A percentile compares a stretch with the other conserved stretches of the same genome.
Conservation (phyloP, 1,284 basidiomycete genomes). For the Papiliotrema laurentii region DNA sequence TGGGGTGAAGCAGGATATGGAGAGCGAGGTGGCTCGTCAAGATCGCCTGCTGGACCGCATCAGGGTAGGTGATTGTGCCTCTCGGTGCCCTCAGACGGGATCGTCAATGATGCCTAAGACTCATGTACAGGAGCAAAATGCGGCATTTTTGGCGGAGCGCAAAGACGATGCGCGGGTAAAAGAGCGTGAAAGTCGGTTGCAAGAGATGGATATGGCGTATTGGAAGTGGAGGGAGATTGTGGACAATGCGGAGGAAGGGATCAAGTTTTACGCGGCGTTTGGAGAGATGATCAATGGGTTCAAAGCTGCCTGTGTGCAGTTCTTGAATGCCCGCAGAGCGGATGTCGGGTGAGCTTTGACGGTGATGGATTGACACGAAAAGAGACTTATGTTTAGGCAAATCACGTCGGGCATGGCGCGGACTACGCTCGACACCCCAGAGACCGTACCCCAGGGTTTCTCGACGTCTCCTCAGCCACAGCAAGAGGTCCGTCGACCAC, state of each 20-base stretch:
- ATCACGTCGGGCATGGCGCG: slow-evolving; percentile 17
- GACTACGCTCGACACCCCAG: slow-evolving; percentile 6
- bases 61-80: slow-evolving; percentile 53
- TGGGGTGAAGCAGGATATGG: slow-evolving; percentile 62
- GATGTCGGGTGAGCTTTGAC: slow-evolving; percentile 47
- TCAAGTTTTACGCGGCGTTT: slow-evolving; percentile 85
- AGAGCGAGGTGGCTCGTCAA: slow-evolving; percentile 60
- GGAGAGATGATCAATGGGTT: slow-evolving; percentile 65
- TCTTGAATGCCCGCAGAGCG: slow-evolving; percentile 64
- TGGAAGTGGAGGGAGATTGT: slow-evolving; percentile 83
- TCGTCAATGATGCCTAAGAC: too few relatives aligned
- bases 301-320: slow-evolving; percentile 68
- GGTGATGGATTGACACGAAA: neutral
- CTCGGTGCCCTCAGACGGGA: too few relatives aligned
- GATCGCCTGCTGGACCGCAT: slow-evolving; percentile 63
- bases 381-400: slow-evolving; percentile 11
- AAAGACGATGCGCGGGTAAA: slow-evolving; percentile 73
- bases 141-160: slow-evolving; percentile 71
- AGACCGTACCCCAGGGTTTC: too few relatives aligned
- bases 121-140: slow-evolving; percentile 60
- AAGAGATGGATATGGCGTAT: slow-evolving; percentile 82
- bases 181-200: slow-evolving; percentile 76
- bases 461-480: neutral
- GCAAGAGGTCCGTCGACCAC: neutral
- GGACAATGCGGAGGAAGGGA: slow-evolving; percentile 80